Evolutionary conservation across 192 early-diverging fungal species (phyloP), one percentile per base, ranked within the genome.

Genomic region (Phycomyces blakesleeanus): DNA sequence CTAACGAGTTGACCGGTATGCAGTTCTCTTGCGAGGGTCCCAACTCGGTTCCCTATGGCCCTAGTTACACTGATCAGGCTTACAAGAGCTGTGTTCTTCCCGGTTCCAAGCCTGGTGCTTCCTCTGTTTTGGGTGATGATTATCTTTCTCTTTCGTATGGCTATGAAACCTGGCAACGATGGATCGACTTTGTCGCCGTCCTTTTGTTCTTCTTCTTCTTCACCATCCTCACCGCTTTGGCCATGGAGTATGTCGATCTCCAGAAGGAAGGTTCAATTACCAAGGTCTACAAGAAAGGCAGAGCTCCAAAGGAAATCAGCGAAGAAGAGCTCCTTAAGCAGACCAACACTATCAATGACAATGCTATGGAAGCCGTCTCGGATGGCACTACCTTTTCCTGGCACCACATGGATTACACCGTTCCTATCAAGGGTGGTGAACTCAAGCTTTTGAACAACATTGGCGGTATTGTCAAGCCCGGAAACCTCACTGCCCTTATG

Each of bases 401-500:
- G 87, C 78, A 83, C 22, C 72, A 86, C 39, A 71, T 87, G 60
- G 64, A 76, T 55, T 89, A 87, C 69, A 75, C 75, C 2, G 82
- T 87, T 24, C 58, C 69, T 42, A 61, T 69, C 27, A 75, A 72
- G 25, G 81, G 76, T 53, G 83, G 78, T 44, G 62, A 74, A 29
- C 76, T 64, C 20, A 75, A 82, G 68, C 64, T 92, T 12, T 73
- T 92, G 29, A 74, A 87, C 68, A 69, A 78, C 55, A 81, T 90
- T n/a, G 77, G 68, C 22, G 90, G 92, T 40, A 88, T 83, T 54
- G 85, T 90, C 51, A 81, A 80, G 51, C 88, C 90, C 8, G 92
- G 92, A 51, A 80, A 82, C 18, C 80, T 95, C 81, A 91, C 90
- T 16, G 88, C 88, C 16, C 76, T 95, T 26, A 93, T 95, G 89